Base-by-base conservation (phyloP, 2,329 filamentous ascomycete species). In the Colletotrichum lini region DNA sequence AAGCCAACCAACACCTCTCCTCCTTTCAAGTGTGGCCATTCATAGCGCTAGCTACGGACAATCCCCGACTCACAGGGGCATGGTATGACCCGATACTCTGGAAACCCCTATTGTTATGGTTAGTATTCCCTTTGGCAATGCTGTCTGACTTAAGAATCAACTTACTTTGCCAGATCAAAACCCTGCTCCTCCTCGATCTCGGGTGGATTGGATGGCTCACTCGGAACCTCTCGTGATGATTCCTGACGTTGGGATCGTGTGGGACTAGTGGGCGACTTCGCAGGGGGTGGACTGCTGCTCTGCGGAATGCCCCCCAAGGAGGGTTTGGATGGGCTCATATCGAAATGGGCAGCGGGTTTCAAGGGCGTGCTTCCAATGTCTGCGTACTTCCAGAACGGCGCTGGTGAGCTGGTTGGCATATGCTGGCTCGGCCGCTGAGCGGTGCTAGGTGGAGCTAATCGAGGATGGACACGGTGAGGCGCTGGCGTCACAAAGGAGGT, bases 311-410 rank as follows among this genome's bases (percentile, higher is more conserved):
- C 75, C 38, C 80, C 80, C 26, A 80, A 77, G 8, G 65, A 72
- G 18, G 79, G 77, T 77, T 91, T 91, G 9, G 86, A 86, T 2
- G 90, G 90, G 76, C 90, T 92, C 50, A 87, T 78, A 72, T 92
- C 90, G 67, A 88, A 90, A 4, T 83, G 80, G 0, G 80, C 76
- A 4, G 81, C 75, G 16, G 84, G 82, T 75, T 85, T 85, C 64
- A 93, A 84, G 2, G 93, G 93, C 2, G 93, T 95, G 80, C 91
- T 94, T 35, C 89, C 89, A 70, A 94, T 88, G 74, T 95, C 93
- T 50, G 93, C 91, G 80, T 93, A 96, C 80, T 94, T 95, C 94
- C 94, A 97, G 80, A 97, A 96, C 0, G 94, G 93, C 1, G 94
- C 94, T 0, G 94, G 94, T 42, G 93, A 95, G 75, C 92, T 94